Base-by-base conservation (phyloP, 2,329 filamentous ascomycete species). In the Neofusicoccum sp. region DNA sequence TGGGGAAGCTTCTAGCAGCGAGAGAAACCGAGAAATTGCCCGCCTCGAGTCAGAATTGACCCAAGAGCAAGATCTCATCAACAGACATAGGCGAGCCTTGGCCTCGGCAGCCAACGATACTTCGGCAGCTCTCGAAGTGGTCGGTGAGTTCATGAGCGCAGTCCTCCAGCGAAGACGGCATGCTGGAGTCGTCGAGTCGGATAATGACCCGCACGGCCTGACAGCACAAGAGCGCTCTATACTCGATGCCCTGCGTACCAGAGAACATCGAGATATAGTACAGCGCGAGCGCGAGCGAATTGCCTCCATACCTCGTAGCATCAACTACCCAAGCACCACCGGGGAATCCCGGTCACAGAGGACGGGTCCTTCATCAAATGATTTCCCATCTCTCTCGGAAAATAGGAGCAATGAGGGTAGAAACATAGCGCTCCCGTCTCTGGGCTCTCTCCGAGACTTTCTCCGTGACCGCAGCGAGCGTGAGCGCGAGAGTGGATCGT, bases 191-290 rank as follows among this genome's bases (percentile, higher is more conserved):
- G 71, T 75, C 34, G 71, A 75, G 48, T 70, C 74, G 26, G 75
- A 76, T 61, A 73, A 79, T 58, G 79, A 80, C 65, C 77, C 77
- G 6, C 72, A 76, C 63, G 79, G 78, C 2, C 67, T 81, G 45
- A 80, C 76, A 12, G 70, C 73, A 16, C 70, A 77, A 43, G 79
- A 81, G 63, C 73, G 79, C 60, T 75, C 77, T 44, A 75, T 81
- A 12, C 66, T 81, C 20, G 78, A 80, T 54, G 71, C 75, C n/a
- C 62, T 81, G 14, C 71, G 78, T 6, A 77, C 73, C 9, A 75
- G 76, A 14, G 68, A 78, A 61, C 75, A 78, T 56, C 68, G 76
- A 16, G 71, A 77, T 49, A 77, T 79, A 62, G 34, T 48, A 12
- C 40, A 56, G 26, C 59, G 51, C 40, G 73, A 70, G n/a, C 69